Percentiles rank a stretch among this genome's conserved stretches.
Evolutionary conservation across 345 rosid genomes (phyloP).

Genomic region (Populus alba): DNA sequence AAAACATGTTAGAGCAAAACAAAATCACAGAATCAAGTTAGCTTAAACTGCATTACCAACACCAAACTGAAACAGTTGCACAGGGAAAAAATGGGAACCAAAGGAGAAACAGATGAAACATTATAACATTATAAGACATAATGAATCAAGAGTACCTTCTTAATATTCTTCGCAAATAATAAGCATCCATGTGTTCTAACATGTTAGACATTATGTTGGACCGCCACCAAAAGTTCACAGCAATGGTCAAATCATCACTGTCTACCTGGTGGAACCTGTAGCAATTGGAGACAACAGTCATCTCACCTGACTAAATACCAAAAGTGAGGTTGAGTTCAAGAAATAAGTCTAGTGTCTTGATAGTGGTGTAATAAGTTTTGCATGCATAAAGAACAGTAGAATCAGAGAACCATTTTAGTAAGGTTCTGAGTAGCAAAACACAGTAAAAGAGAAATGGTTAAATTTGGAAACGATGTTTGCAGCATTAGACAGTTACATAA

Average conservation of each 20-base stretch:
- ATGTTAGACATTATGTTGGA: constrained; percentile 61
- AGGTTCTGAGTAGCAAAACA: neutral
- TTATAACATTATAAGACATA: neutral
- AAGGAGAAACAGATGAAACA: constrained; percentile 7
- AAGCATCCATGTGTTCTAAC: constrained; percentile 80
- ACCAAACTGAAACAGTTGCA: constrained; percentile 10
- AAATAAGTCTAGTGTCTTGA: neutral
- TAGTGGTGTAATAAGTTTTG: neutral
- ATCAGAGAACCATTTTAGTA: neutral
- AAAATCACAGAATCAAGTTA: constrained; percentile 23
- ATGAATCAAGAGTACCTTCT: constrained; percentile 46
- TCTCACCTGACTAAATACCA: constrained; percentile 8
- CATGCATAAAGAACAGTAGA: neutral
- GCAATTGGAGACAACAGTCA: constrained; percentile 27
- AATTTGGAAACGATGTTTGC: neutral
- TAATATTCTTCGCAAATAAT: constrained; percentile 72
- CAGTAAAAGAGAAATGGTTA: neutral
- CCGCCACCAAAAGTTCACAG: constrained; percentile 89
- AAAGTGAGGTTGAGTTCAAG: constrained; percentile 7
- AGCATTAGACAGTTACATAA: neutral
- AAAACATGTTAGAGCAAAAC: constrained; percentile 21
- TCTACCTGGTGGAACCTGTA: constrained; percentile 89
- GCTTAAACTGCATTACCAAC: constrained; percentile 8
- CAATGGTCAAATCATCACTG: constrained; percentile 74
- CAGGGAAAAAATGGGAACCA: neutral